phyloP scores from a whole-genome alignment of 805 yeast genomes.

The Teunomyces atbi region DNA sequence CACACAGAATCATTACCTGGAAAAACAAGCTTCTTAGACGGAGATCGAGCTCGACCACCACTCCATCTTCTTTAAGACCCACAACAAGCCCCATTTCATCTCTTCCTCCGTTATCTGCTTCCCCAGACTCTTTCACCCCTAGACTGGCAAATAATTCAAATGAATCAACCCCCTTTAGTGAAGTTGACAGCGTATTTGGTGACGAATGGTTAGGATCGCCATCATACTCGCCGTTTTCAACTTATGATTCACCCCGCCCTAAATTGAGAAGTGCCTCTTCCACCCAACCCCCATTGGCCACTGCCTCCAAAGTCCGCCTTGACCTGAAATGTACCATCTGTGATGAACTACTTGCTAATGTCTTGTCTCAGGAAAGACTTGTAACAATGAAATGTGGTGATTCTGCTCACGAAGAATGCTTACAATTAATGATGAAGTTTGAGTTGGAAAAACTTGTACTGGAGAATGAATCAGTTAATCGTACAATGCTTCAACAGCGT shows the following conservation, averaged over 20 bases:
- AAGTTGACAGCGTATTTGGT: not conserved
- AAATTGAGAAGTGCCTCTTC: constrained; percentile 23
- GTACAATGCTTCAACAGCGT: not conserved
- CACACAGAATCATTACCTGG: not conserved
- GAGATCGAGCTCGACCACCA: not conserved
- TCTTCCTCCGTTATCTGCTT: constrained; percentile 1
- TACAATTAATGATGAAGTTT: constrained; percentile 29
- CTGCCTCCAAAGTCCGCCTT: not conserved
- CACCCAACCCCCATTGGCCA: constrained; percentile 13
- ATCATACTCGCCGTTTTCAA: not conserved
- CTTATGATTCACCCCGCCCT: constrained; percentile 11
- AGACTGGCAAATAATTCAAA: not conserved
- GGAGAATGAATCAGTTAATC: not conserved
- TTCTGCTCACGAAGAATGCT: constrained; percentile 57
- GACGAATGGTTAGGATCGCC: not conserved
- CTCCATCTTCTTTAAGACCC: not conserved
- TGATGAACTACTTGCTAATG: constrained; percentile 47
- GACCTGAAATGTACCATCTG: constrained; percentile 46
- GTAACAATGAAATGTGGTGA: constrained; percentile 56
- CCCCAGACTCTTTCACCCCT: not conserved
- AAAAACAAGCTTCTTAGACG: not conserved
- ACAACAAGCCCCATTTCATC: not conserved
- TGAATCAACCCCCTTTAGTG: constrained; percentile 3
- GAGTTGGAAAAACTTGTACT: constrained; percentile 7
- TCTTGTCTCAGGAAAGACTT: constrained; percentile 43